Percentiles rank a stretch among this genome's conserved stretches.
Conservation (phyloP, 148 eudicot genomes). For the Bassia scoparia region DNA sequence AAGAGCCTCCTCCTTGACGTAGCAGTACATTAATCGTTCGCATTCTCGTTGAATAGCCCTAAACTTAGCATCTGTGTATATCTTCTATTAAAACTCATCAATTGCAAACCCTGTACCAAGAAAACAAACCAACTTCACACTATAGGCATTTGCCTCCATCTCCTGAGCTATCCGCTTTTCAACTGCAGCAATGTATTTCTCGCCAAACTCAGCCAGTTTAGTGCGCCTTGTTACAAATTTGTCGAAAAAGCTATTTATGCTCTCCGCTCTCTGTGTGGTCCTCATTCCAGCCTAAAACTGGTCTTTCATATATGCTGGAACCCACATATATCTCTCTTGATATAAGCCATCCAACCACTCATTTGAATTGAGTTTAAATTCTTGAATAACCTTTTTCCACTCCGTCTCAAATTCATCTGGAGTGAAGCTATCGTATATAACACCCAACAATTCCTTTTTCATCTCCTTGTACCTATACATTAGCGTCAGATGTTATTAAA, state of each 20-base stretch:
- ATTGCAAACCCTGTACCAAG: background rate
- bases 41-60: background rate
- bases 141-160: background rate
- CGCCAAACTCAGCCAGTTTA: background rate
- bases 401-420: background rate
- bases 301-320: background rate
- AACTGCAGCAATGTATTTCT: background rate
- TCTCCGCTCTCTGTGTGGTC: background rate
- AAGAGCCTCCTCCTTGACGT: background rate
- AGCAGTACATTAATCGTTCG: background rate
- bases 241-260: slow-evolving; percentile 1
- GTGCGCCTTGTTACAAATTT: background rate
- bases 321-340: background rate
- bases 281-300: slow-evolving; percentile 2
- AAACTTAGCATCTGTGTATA: slow-evolving; percentile 1
- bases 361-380: too few species aligned
- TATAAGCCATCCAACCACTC: too few species aligned
- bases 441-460: too few species aligned
- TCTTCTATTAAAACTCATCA: background rate
- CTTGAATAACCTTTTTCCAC: background rate
- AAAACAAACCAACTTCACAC: background rate
- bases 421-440: too few species aligned
- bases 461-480: too few species aligned
- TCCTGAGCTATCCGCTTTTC: background rate
- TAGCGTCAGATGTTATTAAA: too few species aligned